Base-by-base conservation (phyloP, 2,329 filamentous ascomycete species). In the Lachnellula suecica region DNA sequence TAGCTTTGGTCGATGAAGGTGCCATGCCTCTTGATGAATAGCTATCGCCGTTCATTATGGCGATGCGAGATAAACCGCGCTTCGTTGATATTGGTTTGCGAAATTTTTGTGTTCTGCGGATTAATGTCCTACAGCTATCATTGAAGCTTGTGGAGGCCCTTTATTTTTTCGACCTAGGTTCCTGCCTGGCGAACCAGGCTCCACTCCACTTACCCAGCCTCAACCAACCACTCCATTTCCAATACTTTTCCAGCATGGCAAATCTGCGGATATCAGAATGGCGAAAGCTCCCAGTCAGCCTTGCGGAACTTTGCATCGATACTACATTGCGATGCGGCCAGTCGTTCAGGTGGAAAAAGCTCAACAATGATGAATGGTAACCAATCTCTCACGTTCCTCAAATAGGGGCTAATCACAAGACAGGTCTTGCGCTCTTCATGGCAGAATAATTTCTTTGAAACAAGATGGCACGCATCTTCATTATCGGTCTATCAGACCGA, bases 271-370 rank as follows among this genome's bases (percentile, higher is more conserved):
- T 83, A n/a, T 78, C 85, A 15, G 88, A 90, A 68, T 99, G 94
- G 94, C 84, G 84, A 59, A 95, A 89, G 74, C 74, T 99, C 61
- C 91, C 94, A 22, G 75, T 97, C 37, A 88, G 79, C 55, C 74
- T 96, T 29, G 82, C 85, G 4, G 94, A 99, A 68, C 81, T 99
- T 4, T 97, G 91, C 68, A 91, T 99, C 60, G 91, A 96, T 64
- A 99, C 93, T 0, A 96, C 91, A 0, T 76, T 99, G 29, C 86
- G 93, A 57, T 99, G 94, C 69, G 94, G 94, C 3, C 94, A 99
- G 70, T 96, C 93, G 0, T 99, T 99, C 64, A 86, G 93, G 75
- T 99, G 94, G 94, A 87, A 87, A 56, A 91, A 92, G 67, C 83
- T 90, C 44, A 81, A 79, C 44, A 84, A 91, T 66, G 84, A 92